These are phyloP conservation scores for Fusarium pseudograminearum DNA, from an alignment of 2,329 filamentous ascomycete genomes.

Conservation along the genomic window DNA sequence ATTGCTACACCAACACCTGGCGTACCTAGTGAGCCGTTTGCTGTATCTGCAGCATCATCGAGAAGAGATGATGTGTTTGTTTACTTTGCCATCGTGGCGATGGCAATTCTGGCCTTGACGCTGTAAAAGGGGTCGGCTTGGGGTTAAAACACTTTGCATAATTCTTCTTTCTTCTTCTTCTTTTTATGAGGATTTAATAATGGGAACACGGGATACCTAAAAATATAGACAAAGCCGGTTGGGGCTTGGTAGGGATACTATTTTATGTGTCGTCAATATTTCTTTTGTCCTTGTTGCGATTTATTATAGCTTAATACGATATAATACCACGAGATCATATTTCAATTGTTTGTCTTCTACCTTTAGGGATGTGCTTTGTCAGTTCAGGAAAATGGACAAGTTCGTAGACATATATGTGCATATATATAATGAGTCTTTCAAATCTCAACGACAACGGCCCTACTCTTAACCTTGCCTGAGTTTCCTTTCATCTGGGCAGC, in stretches of 20 bases:
- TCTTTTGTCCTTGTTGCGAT: slow-evolving; percentile 32
- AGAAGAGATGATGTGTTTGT: slow-evolving; percentile 28
- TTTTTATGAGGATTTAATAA: slow-evolving; percentile 8
- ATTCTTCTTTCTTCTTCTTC: neutral
- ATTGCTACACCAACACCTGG: slow-evolving; percentile 32
- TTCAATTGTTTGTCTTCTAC: neutral
- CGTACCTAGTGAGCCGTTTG: slow-evolving; percentile 8
- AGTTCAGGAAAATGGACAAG: neutral
- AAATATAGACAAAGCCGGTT: slow-evolving; percentile 4
- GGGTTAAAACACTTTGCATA: neutral
- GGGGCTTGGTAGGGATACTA: slow-evolving; percentile 9
- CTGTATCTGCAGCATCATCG: slow-evolving; percentile 16
- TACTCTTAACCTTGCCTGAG: slow-evolving; percentile 61
- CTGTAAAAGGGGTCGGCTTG: slow-evolving; percentile 17
- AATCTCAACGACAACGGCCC: slow-evolving; percentile 54
- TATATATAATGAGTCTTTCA: slow-evolving; percentile 19
- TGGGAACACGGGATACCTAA: slow-evolving; percentile 2
- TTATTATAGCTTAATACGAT: slow-evolving; percentile 8
- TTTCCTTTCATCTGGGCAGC: slow-evolving; percentile 68
- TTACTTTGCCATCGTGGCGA: slow-evolving; percentile 21
- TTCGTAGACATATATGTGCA: neutral
- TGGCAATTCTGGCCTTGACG: slow-evolving; percentile 25
- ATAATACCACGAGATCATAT: slow-evolving; percentile 20
- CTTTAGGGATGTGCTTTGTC: neutral
- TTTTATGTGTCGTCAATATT: slow-evolving; percentile 8